Evolutionary conservation across 495 filamentous ascomycete species (phyloP).

Genomic region (Penicillium ochrochloron): DNA sequence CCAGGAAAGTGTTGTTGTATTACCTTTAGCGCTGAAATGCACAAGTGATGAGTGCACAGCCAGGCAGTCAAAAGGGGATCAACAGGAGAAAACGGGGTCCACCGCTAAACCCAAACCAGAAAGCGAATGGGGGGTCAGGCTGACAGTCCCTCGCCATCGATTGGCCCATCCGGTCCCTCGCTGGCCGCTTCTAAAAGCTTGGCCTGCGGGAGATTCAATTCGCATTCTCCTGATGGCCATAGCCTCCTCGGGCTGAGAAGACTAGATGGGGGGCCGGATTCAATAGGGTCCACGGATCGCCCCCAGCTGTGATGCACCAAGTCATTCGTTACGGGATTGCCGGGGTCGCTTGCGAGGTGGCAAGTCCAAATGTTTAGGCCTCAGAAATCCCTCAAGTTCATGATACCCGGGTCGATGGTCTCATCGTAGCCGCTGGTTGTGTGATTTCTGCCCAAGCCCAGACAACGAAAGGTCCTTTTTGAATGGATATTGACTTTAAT

Average conservation of each 20-base stretch:
- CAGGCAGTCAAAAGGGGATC: conserved; percentile 2
- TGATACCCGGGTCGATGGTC: conserved; percentile 9
- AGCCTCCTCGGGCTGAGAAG: not conserved
- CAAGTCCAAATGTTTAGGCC: not conserved
- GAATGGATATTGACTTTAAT: not conserved
- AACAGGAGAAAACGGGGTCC: conserved; percentile 13
- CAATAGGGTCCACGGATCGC: conserved; percentile 10
- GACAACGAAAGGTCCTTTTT: not conserved
- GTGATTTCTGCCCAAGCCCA: conserved; percentile 12
- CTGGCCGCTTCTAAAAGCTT: conserved; percentile 22
- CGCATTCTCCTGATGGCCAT: not conserved
- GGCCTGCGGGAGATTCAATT: conserved; percentile 14
- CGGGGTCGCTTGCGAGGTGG: not conserved
- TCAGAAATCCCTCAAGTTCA: not conserved
- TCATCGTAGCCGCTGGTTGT: conserved; percentile 16
- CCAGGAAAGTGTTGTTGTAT: not conserved
- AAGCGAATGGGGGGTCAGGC: conserved; percentile 7
- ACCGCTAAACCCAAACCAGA: conserved; percentile 11
- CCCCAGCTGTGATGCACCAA: not conserved
- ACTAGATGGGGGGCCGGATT: not conserved
- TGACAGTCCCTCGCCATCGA: not conserved
- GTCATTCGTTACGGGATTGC: not conserved
- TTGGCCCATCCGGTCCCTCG: conserved; percentile 13
- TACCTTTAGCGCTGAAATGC: not conserved
- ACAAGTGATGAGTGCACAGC: not conserved